Evolutionary conservation across 2,329 filamentous ascomycete genomes (phyloP), one percentile per base, ranked within the genome.

Genomic region (Arthrobotrys conoides): DNA sequence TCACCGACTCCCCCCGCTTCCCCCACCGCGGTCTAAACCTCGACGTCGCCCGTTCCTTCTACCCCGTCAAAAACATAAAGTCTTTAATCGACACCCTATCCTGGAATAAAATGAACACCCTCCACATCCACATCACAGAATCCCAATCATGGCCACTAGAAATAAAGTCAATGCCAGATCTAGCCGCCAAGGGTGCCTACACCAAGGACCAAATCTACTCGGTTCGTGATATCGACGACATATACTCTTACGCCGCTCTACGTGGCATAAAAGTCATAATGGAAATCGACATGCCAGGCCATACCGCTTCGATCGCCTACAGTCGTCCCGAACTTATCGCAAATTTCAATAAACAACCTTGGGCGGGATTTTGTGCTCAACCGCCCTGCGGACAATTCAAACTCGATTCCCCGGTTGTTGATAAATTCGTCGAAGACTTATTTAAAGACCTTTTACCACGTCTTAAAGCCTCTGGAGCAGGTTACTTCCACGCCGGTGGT

Each of bases 131-230:
- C 85, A 87, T 91, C 72, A 96, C 92, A 3, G 93, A 96, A 84
- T 90, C 91, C 16, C 93, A 96, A 84, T 92, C 92, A 3, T 96
- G 93, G 91, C 93, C 93, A 0, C 86, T 97, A 24, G 92, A 93
- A 81, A 91, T 97, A 63, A 92, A 92, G 0, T 85, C 91, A 1
- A 85, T 97, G 79, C 92, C 93, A 22, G 88, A 91, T 75, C 86
- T 97, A 1, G 87, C 93, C 2, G 84, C 87, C 66, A 91, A 93
- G 83, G 93, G 93, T 41, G 91, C 93, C 0, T 96, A 96, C 83
- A 87, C 87, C 24, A 86, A 87, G 18, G 88, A 88, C 55, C 86
- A 92, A 65, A 88, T 89, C 0, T 97, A 96, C 85, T 89, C 88
- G 0, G 87, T 90, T 0, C 84, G 85, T 0, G 90, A 94, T 79